These are phyloP conservation scores for Wallacemonas rigidus DNA, from an alignment of 208 protist species.

Conservation along the genomic window DNA sequence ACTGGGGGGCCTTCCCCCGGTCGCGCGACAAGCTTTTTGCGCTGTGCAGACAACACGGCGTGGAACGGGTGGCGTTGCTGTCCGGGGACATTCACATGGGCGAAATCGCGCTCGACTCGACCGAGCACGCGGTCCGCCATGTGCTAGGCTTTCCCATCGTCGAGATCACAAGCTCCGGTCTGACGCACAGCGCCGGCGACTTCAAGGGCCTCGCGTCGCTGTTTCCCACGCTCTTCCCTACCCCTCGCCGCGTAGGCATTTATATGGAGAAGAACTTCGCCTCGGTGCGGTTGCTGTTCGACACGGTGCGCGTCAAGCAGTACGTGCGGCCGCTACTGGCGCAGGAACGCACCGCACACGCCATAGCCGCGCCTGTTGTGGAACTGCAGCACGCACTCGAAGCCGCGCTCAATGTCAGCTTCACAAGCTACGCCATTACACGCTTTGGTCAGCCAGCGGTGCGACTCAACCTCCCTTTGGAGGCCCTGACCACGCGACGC, in stretches of 20 bases:
- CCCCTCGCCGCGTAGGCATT: constrained; percentile 43
- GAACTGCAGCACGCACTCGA: constrained; percentile 32
- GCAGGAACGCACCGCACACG: neutral
- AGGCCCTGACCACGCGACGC: constrained; percentile 48
- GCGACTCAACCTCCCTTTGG: constrained; percentile 55
- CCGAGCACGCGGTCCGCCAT: constrained; percentile 26
- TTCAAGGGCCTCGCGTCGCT: constrained; percentile 44
- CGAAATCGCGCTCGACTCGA: constrained; percentile 70
- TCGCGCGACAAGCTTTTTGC: constrained; percentile 59
- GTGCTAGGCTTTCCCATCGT: constrained; percentile 68
- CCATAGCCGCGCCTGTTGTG: neutral
- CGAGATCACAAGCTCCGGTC: constrained; percentile 82
- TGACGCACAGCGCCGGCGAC: constrained; percentile 73
- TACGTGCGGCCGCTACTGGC: constrained; percentile 5
- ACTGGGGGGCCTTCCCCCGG: constrained; percentile 69
- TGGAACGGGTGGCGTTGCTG: constrained; percentile 74
- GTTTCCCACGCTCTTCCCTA: constrained; percentile 47
- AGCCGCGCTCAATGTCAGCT: constrained; percentile 49
- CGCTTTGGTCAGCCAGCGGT: constrained; percentile 40
- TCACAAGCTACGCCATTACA: constrained; percentile 60
- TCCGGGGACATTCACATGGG: constrained; percentile 87
- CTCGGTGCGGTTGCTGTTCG: constrained; percentile 40
- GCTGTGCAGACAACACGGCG: constrained; percentile 40
- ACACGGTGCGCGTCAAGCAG: constrained; percentile 22
- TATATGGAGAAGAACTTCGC: constrained; percentile 83